phyloP scores from a whole-genome alignment of 352 stramenopile species.

The Phytophthora hybrid region DNA sequence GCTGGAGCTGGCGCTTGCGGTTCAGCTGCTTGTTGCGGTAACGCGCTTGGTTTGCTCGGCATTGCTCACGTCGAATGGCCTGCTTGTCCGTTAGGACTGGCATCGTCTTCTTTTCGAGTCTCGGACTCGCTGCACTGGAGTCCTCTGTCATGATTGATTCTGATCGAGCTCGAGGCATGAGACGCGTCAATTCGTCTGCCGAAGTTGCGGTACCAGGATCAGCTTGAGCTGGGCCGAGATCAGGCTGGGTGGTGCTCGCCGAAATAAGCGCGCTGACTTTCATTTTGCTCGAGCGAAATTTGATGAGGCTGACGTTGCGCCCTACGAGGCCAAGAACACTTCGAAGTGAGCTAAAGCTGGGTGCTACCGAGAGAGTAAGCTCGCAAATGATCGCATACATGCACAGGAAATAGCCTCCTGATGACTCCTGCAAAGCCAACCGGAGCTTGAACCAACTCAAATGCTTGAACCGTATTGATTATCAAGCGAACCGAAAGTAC shows the following conservation, averaged over 20 bases:
- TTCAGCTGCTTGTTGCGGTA: conserved; percentile 33
- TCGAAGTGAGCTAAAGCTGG: not conserved
- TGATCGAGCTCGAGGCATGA: conserved; percentile 16
- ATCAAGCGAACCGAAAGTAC: conserved; percentile 4
- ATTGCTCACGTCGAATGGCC: conserved; percentile 29
- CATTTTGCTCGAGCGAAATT: conserved; percentile 2
- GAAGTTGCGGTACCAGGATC: conserved; percentile 5
- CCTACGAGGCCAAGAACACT: not conserved
- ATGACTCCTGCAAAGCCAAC: conserved; percentile 20
- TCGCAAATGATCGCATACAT: conserved; percentile 5
- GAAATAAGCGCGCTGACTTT: conserved; percentile 22
- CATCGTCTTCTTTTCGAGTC: conserved; percentile 15
- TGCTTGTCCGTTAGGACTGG: conserved; percentile 16
- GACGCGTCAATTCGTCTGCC: conserved; percentile 19
- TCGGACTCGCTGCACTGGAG: conserved; percentile 12
- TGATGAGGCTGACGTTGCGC: no score
- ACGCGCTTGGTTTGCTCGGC: conserved; percentile 31
- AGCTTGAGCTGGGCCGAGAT: conserved; percentile 9
- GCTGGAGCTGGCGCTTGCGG: conserved; percentile 11
- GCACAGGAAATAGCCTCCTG: not conserved
- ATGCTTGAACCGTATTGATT: conserved; percentile 22
- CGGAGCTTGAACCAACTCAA: conserved; percentile 9
- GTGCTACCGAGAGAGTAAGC: conserved; percentile 12
- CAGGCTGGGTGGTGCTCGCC: conserved; percentile 12
- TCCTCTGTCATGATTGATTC: conserved; percentile 18